Evolutionary conservation across 176 grass and related monocot species (phyloP).

Genomic region (Phyllostachys edulis): DNA sequence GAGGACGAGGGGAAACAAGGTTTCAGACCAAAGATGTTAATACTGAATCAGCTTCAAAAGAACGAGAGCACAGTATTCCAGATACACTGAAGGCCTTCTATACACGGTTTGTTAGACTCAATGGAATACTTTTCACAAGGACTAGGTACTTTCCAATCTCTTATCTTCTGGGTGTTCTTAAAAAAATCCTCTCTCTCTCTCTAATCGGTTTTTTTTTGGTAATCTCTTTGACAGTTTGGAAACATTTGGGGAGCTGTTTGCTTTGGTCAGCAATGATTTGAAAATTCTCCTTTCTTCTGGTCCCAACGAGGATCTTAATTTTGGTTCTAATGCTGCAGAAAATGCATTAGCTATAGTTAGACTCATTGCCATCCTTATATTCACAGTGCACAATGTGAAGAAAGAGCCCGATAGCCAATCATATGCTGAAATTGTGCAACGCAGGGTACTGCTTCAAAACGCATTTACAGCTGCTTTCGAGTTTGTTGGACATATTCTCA

Average conservation of each 20-base stretch:
- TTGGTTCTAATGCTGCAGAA: constrained; percentile 60
- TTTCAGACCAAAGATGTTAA: constrained; percentile 61
- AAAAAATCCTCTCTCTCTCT: not conserved
- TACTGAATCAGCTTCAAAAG: constrained; percentile 44
- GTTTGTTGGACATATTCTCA: constrained; percentile 72
- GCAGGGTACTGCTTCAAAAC: constrained; percentile 72
- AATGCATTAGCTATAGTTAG: constrained; percentile 68
- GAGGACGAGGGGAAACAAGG: constrained; percentile 62
- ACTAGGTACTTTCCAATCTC: constrained; percentile 47
- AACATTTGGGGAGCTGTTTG: constrained; percentile 77
- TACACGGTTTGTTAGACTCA: constrained; percentile 84
- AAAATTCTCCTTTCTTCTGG: constrained; percentile 82
- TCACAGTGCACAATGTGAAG: constrained; percentile 88
- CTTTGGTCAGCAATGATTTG: constrained; percentile 56
- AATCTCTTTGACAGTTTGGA: constrained; percentile 61
- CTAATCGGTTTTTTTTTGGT: not conserved
- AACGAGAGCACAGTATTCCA: constrained; percentile 41
- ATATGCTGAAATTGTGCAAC: constrained; percentile 78
- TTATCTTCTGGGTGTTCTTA: not conserved
- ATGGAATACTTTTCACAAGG: constrained; percentile 87
- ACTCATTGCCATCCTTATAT: constrained; percentile 74
- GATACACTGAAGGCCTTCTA: constrained; percentile 75
- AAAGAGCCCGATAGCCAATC: constrained; percentile 68
- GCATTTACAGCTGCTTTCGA: constrained; percentile 79
- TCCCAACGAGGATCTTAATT: constrained; percentile 70